These are phyloP conservation scores for Pisolithus sp. DNA, from an alignment of 768 basidiomycete genomes.

Conservation along the genomic window DNA sequence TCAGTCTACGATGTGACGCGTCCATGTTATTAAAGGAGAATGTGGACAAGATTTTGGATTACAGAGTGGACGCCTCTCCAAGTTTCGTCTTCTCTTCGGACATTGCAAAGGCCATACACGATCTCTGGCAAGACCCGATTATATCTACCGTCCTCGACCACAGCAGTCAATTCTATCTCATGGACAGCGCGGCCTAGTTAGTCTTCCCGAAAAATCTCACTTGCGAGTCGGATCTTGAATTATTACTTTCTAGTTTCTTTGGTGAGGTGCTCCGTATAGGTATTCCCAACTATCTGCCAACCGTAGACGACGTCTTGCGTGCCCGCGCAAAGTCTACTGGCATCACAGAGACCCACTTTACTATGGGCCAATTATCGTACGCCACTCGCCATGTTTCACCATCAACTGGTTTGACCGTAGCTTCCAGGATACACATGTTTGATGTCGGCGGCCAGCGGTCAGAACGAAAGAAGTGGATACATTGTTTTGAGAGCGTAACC, in stretches of 20 bases:
- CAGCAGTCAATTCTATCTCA: conserved; percentile 78
- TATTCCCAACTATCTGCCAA: conserved; percentile 72
- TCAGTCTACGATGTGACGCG: not conserved
- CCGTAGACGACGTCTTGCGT: conserved; percentile 78
- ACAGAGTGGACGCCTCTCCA: conserved; percentile 37
- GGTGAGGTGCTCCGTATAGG: conserved; percentile 80
- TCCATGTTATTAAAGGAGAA: conserved; percentile 27
- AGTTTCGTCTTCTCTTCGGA: conserved; percentile 50
- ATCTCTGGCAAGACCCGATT: conserved; percentile 67
- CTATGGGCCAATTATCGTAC: conserved; percentile 58
- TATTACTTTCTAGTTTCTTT: conserved; percentile 60
- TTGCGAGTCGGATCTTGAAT: not conserved
- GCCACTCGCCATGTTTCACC: conserved; percentile 10
- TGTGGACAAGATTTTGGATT: conserved; percentile 60
- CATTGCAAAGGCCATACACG: conserved; percentile 60
- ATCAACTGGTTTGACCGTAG: not conserved
- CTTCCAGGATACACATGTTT: conserved; percentile 56
- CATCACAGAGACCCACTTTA: conserved; percentile 83
- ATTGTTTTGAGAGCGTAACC: conserved; percentile 76
- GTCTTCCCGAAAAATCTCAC: conserved; percentile 21
- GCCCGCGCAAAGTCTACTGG: conserved; percentile 88
- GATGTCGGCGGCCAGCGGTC: conserved; percentile 77
- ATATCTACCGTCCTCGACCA: conserved; percentile 48
- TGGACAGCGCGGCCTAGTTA: conserved; percentile 91
- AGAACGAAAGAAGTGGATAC: conserved; percentile 80